Base-by-base conservation (phyloP, 768 basidiomycete species). In the Asterophora parasitica region DNA sequence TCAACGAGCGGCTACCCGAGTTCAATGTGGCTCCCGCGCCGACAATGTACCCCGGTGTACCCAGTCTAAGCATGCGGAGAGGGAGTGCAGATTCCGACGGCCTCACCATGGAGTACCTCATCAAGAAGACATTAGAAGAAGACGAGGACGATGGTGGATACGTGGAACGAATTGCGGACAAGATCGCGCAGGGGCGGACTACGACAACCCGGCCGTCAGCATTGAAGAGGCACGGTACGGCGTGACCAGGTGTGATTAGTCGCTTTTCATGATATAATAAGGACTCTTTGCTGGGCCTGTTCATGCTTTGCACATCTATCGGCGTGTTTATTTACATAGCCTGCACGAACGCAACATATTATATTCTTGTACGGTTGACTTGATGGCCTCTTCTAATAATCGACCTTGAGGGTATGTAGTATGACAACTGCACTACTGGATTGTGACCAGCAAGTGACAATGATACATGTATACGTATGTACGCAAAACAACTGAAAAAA, bases 1-100 rank as follows among this genome's bases (percentile, higher is more conserved):
- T 73, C 40, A 91, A 91, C 66, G 88, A 90, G 61, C 83, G 85
- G 47, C 65, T 91, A 15, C 88, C 88, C 2, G 66, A 71, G 47
- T 79, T 79, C 66, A 64, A 75, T 55, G 61, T 70, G 42, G 36
- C 54, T 53, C 53, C 48, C 35, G 59, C 68, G 11, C 65, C 68
- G 28, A 71, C 73, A 4, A 71, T 75, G 46, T 81, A 82, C 59
- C 73, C 83, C 0, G 78, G 75, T 12, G 23, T 23, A 6, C 83
- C 83, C 9, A 81, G 78, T 52, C 83, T 83, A 10, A 81, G 78
- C 51, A 88, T 86, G 71, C 78, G 78, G 13, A 66, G 67, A 13
- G 59, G 58, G 7, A 71, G 75, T 17, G 64, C 62, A 28, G 69
- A 69, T 32, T 61, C 68, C 7, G 76, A 77, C 36, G 70, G 67